Conservation (phyloP, 192 early-diverging fungal genomes). For the Podila minutissima region DNA sequence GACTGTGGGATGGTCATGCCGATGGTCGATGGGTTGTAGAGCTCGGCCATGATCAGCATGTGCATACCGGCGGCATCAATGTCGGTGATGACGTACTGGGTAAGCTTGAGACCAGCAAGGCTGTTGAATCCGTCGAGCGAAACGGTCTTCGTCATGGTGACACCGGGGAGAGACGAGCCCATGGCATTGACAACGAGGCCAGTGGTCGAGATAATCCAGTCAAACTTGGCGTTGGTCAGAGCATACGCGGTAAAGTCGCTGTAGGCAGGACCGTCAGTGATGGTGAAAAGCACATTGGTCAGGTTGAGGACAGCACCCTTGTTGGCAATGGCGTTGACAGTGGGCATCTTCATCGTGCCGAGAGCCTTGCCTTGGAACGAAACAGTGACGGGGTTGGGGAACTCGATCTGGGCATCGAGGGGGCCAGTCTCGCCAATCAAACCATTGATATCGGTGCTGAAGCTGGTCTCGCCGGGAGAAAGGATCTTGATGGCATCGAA, state of each 20-base stretch:
- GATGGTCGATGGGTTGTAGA: conserved; percentile 48
- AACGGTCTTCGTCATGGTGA: conserved; percentile 55
- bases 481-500: conserved; percentile 49
- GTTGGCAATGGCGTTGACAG: conserved; percentile 36
- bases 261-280: conserved; percentile 43
- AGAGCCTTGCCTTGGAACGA: conserved; percentile 45
- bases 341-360: conserved; percentile 51
- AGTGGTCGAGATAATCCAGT: conserved; percentile 51
- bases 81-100: conserved; percentile 21
- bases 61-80: conserved; percentile 32
- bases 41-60: conserved; percentile 23
- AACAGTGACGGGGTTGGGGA: conserved; percentile 53
- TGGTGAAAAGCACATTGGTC: conserved; percentile 26
- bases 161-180: conserved; percentile 48
- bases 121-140: conserved; percentile 53
- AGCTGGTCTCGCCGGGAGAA: conserved; percentile 32
- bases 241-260: conserved; percentile 51
- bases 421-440: conserved; percentile 59
- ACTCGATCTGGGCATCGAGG: conserved; percentile 53
- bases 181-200: conserved; percentile 53
- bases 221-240: conserved; percentile 50
- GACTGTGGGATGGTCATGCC: conserved; percentile 9
- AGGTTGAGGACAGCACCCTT: conserved; percentile 54
- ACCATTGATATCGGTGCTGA: conserved; percentile 52
- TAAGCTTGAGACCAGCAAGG: conserved; percentile 19